Conservation (phyloP, 306 rosid species). For the Morella rubra region DNA sequence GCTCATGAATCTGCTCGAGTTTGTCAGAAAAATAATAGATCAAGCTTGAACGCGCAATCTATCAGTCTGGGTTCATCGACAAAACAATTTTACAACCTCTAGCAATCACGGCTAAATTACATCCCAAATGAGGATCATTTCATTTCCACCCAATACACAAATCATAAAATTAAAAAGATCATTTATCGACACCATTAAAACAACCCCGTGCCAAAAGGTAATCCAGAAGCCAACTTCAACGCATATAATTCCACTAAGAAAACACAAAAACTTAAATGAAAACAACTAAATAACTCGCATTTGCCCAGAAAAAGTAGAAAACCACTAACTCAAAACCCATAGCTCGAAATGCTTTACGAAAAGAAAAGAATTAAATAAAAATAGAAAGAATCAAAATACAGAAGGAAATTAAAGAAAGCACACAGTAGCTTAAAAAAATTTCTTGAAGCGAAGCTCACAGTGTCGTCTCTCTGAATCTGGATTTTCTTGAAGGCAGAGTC, state of each 20-base stretch:
- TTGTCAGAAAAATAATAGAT: no score
- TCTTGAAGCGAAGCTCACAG: constrained; percentile 45
- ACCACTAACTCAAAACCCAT: neutral
- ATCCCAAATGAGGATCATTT: neutral
- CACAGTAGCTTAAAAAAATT: neutral
- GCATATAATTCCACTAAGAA: neutral
- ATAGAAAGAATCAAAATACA: no score
- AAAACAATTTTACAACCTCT: no score
- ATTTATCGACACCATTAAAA: no score
- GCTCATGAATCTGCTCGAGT: no score
- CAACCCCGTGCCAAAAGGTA: no score
- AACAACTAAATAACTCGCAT: neutral
- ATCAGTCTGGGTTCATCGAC: no score
- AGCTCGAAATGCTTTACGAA: neutral
- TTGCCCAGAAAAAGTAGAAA: no score
- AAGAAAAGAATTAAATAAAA: neutral
- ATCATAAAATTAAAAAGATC: no score
- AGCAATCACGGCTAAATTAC: neutral
- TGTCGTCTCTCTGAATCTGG: constrained; percentile 68
- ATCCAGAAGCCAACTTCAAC: neutral
- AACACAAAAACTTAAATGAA: neutral
- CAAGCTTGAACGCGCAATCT: no score
- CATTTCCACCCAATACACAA: no score
- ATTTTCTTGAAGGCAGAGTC: constrained; percentile 75
- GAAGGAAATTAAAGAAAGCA: neutral